A percentile compares a stretch with the other conserved stretches of the same genome.
These are phyloP conservation scores for Ceriops zippeliana DNA, from an alignment of 345 rosid species.

Conservation along the genomic window DNA sequence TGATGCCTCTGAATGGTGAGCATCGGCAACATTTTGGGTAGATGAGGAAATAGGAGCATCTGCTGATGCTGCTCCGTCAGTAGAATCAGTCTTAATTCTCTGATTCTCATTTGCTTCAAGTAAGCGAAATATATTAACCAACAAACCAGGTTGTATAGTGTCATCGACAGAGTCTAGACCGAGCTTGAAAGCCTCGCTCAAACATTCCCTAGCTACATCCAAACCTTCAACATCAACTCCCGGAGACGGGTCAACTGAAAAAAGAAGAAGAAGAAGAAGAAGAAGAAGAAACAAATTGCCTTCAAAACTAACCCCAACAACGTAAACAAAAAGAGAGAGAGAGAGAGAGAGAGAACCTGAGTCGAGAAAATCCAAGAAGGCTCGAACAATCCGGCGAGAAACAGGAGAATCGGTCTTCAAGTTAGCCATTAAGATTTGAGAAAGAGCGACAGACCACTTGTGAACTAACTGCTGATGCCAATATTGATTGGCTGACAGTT, in stretches of 20 bases:
- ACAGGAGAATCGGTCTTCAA: conserved; percentile 58
- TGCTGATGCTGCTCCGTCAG: conserved; percentile 18
- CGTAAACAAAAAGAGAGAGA: conserved; percentile 11
- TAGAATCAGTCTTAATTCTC: conserved; percentile 11
- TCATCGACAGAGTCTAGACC: conserved; percentile 26
- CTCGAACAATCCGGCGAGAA: conserved; percentile 61
- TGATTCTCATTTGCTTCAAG: conserved; percentile 28
- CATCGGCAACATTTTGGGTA: conserved; percentile 17
- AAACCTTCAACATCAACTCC: conserved; percentile 78
- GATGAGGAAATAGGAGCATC: conserved; percentile 41
- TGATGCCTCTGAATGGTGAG: conserved; percentile 23
- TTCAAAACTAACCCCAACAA: not conserved
- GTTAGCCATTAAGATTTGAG: conserved; percentile 37
- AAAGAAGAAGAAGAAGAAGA: not conserved
- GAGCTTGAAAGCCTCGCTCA: conserved; percentile 54
- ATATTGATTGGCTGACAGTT: not conserved
- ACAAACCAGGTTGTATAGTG: conserved; percentile 39
- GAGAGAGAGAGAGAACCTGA: conserved; percentile 42
- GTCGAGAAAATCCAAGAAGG: conserved; percentile 71
- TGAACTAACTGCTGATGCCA: no score
- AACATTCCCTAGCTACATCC: conserved; percentile 76
- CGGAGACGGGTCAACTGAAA: conserved; percentile 59
- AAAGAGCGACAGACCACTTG: not conserved
- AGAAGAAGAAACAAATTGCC: no score
- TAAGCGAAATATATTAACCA: conserved; percentile 52